Evolutionary conservation across 331 rosid species (phyloP).

Genomic region (Malus hybrid): DNA sequence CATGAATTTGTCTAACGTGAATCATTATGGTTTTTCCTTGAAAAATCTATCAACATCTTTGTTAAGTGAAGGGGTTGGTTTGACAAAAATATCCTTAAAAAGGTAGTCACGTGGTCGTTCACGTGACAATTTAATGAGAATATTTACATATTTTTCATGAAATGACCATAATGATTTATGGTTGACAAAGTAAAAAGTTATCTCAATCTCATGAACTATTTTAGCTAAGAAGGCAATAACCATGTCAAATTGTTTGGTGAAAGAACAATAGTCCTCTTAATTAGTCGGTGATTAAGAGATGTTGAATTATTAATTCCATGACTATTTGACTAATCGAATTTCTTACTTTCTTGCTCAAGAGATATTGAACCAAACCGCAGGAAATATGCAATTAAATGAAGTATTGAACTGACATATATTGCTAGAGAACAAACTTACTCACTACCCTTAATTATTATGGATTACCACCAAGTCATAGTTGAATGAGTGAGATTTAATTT

Average conservation of each 20-base stretch:
- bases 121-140: no score
- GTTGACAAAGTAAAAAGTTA: no score
- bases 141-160: no score
- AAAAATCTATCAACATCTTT: no score
- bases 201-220: no score
- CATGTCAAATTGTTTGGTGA: neutral
- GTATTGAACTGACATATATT: neutral
- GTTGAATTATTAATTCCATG: neutral
- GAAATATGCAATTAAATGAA: neutral
- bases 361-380: neutral
- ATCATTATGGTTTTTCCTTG: no score
- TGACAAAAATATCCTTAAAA: no score
- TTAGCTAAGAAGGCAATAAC: no score
- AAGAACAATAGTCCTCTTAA: neutral
- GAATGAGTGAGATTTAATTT: neutral
- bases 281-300: neutral
- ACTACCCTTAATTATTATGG: neutral
- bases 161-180: no score
- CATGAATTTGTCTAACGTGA: no score
- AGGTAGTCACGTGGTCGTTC: no score
- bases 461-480: neutral
- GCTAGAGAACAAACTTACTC: neutral
- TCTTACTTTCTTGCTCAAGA: neutral
- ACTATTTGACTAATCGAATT: neutral
- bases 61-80: no score